These are phyloP conservation scores for Lipomyces kockii DNA, from an alignment of 805 yeast species.

Conservation along the genomic window DNA sequence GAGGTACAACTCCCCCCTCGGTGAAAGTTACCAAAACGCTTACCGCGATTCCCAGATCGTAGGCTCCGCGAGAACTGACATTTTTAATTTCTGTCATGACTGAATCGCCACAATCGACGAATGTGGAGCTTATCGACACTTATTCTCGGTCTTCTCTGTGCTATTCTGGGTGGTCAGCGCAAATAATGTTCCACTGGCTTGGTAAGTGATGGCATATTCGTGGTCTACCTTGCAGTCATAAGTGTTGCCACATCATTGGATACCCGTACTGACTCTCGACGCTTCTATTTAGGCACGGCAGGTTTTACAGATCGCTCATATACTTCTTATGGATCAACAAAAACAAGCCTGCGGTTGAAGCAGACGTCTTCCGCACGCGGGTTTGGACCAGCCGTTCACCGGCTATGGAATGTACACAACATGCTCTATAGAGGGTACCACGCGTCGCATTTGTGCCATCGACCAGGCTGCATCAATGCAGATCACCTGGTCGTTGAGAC, in stretches of 20 bases:
- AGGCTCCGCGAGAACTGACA: too few relatives aligned
- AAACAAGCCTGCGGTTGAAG: conserved; percentile 8
- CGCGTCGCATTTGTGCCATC: too few relatives aligned
- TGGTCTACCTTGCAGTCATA: background rate
- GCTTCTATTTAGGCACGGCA: conserved; percentile 22
- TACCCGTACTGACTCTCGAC: background rate
- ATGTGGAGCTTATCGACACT: conserved; percentile 28
- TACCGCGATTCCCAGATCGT: too few relatives aligned
- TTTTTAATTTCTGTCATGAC: background rate
- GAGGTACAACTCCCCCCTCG: too few relatives aligned
- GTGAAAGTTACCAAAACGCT: too few relatives aligned
- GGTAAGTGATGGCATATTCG: conserved; percentile 24
- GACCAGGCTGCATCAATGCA: too few relatives aligned
- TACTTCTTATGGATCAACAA: conserved; percentile 22
- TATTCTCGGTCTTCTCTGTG: conserved; percentile 22
- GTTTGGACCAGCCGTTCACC: conserved; percentile 62
- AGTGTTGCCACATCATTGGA: background rate
- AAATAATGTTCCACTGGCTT: conserved; percentile 31
- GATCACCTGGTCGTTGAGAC: too few relatives aligned
- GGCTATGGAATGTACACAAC: conserved; percentile 62
- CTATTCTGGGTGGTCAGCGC: conserved; percentile 24
- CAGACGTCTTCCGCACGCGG: conserved; percentile 41
- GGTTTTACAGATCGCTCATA: conserved; percentile 29
- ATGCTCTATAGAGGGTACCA: too few relatives aligned
- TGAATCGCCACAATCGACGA: background rate